Evolutionary conservation across 257 asterid species (phyloP), one percentile per base, ranked within the genome.

Genomic region (Solanum bulbocastanum): DNA sequence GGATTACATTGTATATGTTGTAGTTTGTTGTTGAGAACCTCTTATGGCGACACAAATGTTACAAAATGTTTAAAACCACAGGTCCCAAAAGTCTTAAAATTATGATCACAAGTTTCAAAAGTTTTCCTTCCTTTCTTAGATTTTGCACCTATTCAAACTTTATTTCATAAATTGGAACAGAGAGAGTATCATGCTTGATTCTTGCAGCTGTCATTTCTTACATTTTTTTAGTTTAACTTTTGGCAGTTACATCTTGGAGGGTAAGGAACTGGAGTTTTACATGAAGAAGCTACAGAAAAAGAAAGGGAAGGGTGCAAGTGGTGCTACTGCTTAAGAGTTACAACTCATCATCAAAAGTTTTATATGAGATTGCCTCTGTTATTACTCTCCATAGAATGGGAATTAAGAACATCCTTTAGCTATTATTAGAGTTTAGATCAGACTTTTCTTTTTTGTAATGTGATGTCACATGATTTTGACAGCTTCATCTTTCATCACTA

Each of bases 241-340:
- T 66, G 69, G 76, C 89, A 91, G 92, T 25, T 89, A 88, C 86
- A 91, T 91, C 71, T 86, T 91, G 91, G 92, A 91, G 83, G 92
- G 92, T 25, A 86, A 87, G 68, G 92, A 91, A 69, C 87, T 91
- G 5, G 91, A 89, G 86, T 89, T 89, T 40, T 91, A 91, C 27
- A 78, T 86, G 90, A 91, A 88, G 89, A 88, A 88, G 39, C 12
- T 91, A 23, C 90, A 89, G 88, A 91, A 88, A 83, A 91, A 91
- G 91, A 91, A 91, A 68, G 93, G 93, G 62, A 91, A 91, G 91
- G 86, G 86, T 66, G 86, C 90, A 44, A 84, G 90, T 39, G 89
- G 88, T 79, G 89, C 91, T 73, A 87, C 91, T 69, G 88, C 88
- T 33, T 86, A 46, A 86, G 85, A 44, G 18, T 44, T 79, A 1